Conservation (phyloP, 228 moss, liverwort and hornwort species). For the Sphagnum fallax region DNA sequence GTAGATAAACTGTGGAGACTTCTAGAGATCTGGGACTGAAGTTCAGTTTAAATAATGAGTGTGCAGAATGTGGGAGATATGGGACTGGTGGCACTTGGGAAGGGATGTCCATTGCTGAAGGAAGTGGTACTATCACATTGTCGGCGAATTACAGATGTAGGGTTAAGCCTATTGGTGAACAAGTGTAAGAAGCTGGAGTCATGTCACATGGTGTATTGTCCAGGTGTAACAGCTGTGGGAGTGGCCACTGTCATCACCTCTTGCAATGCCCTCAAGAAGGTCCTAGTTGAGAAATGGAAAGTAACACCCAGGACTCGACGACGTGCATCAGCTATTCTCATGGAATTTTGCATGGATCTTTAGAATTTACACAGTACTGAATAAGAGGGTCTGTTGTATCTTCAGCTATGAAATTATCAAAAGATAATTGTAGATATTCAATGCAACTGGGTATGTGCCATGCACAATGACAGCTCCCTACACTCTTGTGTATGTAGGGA, state of each 20-base stretch:
- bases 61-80: slow-evolving; percentile 67
- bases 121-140: slow-evolving; percentile 73
- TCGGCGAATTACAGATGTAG: slow-evolving; percentile 53
- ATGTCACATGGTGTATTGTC: slow-evolving; percentile 74
- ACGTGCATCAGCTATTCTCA: slow-evolving; percentile 50
- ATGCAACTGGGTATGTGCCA: too few relatives aligned
- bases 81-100: slow-evolving; percentile 60
- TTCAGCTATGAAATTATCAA: too few relatives aligned
- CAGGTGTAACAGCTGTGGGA: slow-evolving; percentile 53
- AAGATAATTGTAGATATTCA: too few relatives aligned
- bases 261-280: slow-evolving; percentile 60
- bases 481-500: too few relatives aligned
- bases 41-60: background rate
- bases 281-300: slow-evolving; percentile 73
- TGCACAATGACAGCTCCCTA: too few relatives aligned
- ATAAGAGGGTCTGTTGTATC: too few relatives aligned
- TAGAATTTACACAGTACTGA: background rate
- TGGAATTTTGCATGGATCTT: slow-evolving; percentile 56
- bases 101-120: slow-evolving; percentile 57
- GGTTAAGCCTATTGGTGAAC: slow-evolving; percentile 50
- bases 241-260: slow-evolving; percentile 67
- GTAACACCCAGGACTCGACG: slow-evolving; percentile 59
- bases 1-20: too few relatives aligned
- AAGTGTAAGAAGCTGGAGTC: slow-evolving; percentile 56
- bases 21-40: too few relatives aligned